A percentile compares a stretch with the other conserved stretches of the same genome.
phyloP scores from a whole-genome alignment of 2,329 filamentous ascomycete species.

The Nemania abortiva region DNA sequence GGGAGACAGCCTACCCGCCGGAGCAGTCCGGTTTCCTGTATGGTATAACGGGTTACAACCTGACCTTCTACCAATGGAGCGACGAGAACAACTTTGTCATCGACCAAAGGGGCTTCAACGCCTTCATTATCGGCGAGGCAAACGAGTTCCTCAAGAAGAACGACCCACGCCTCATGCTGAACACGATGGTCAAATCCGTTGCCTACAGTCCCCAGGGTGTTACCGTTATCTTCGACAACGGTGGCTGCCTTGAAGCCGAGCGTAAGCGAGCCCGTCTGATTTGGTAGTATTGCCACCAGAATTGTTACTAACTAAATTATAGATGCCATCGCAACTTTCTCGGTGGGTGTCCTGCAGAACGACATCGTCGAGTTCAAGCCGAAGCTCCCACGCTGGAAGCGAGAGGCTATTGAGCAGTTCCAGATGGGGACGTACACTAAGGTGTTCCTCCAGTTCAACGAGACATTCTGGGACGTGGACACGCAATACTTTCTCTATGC shows the following conservation, averaged over 20 bases:
- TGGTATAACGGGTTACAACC: constrained; percentile 67
- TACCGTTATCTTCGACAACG: constrained; percentile 64
- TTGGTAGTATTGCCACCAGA: neutral
- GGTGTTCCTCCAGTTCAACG: constrained; percentile 76
- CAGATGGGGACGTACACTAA: constrained; percentile 80
- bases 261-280: constrained; percentile 35
- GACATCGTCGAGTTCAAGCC: constrained; percentile 70
- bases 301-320: constrained; percentile 38
- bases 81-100: constrained; percentile 71
- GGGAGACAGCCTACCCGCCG: constrained; percentile 68
- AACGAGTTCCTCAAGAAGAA: constrained; percentile 65
- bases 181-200: constrained; percentile 68
- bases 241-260: constrained; percentile 53
- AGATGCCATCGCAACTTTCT: constrained; percentile 74
- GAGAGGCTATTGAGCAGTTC: constrained; percentile 71
- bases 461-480: constrained; percentile 71
- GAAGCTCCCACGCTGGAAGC: constrained; percentile 72
- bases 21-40: constrained; percentile 68
- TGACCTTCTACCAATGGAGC: constrained; percentile 72
- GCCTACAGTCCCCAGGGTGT: constrained; percentile 65
- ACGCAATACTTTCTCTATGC: constrained; percentile 61
- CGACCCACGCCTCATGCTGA: constrained; percentile 69
- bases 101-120: constrained; percentile 72
- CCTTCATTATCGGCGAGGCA: constrained; percentile 68
- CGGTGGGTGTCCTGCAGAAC: constrained; percentile 75